Base-by-base conservation (phyloP, 164 flowering plant species). In the Annona squamosa region DNA sequence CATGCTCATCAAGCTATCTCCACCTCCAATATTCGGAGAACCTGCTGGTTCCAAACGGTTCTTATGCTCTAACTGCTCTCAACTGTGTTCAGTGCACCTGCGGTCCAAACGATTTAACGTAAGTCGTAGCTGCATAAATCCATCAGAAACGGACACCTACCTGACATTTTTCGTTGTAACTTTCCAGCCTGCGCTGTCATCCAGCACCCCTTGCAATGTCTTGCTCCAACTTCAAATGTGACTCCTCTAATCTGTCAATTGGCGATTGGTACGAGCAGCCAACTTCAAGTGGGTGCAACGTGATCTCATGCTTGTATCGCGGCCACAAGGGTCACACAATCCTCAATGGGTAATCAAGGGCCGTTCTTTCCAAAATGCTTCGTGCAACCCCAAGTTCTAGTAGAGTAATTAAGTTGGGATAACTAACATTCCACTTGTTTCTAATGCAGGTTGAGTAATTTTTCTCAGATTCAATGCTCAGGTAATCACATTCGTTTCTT, bases 1-100 rank as follows among this genome's bases (percentile, higher is more conserved):
- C 82, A 12, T 79, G 82, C 76, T 79, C 82, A 66, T 82, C 85
- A 3, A 70, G 75, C 19, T 75, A 73, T 37, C 76, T 82, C 18
- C 68, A 72, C 2, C 77, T 81, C 78, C 16, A 71, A 52, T 63
- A 77, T 3, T 52, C 59, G 13, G 84, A 82, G 66, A 76, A 73
- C 63, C 44, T 83, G 7, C 76, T 80, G 4, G 79, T 83, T 57
- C 77, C 83, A 19, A 80, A 80, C 59, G 80, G 77, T 2, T 67
- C 77, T 37, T 77, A 78, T 68, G 80, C 80, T 65, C 62, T 83
- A 1, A 83, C 85, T 47, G 85, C 83, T 48, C 74, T 44, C 62
- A 59, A 77, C 69, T 80, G 83, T 71, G 75, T 83, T 57, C 48
- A 74, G 56, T 83, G 85, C 72, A 48, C 4, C 2, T 80, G 85